Percentiles rank a stretch among this genome's conserved stretches.
These are phyloP conservation scores for Coemansia sp. DNA, from an alignment of 192 early-diverging fungal species.

Conservation along the genomic window DNA sequence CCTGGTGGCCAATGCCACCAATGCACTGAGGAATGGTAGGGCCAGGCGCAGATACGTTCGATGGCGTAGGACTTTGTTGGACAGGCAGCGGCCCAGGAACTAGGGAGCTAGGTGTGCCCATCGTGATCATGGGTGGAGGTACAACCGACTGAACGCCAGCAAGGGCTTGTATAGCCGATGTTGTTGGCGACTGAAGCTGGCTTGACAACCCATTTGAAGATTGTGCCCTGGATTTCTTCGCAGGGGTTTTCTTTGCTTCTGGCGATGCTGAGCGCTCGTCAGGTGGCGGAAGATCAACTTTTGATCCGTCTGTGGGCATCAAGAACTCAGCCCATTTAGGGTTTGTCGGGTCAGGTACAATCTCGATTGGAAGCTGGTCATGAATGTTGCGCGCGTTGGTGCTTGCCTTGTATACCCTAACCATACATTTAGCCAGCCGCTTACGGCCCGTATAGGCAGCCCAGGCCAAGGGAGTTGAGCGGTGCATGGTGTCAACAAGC, in stretches of 20 bases:
- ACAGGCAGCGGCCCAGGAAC: neutral
- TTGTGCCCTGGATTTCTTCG: constrained; percentile 19
- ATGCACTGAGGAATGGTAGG: constrained; percentile 47
- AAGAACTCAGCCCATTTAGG: constrained; percentile 51
- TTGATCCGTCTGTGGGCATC: constrained; percentile 43
- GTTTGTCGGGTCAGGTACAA: constrained; percentile 64
- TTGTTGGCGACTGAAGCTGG: neutral
- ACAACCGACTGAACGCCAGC: neutral
- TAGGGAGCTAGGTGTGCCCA: neutral
- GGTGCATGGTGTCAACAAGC: constrained; percentile 79
- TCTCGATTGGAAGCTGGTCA: constrained; percentile 76
- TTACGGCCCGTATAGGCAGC: constrained; percentile 78
- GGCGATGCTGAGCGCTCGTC: constrained; percentile 8
- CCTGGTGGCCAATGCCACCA: constrained; percentile 47
- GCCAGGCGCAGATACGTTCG: constrained; percentile 4
- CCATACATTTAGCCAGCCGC: constrained; percentile 65
- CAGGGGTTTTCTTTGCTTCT: constrained; percentile 24
- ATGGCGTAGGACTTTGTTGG: constrained; percentile 6
- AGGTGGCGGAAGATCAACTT: constrained; percentile 29
- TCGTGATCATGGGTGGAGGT: neutral
- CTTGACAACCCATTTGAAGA: neutral
- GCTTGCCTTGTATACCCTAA: constrained; percentile 75
- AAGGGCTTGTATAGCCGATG: neutral
- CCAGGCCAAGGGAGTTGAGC: constrained; percentile 84
- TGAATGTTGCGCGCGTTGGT: constrained; percentile 70